Base-by-base conservation (phyloP, 2,329 filamentous ascomycete species). In the Talaromyces islandicus region DNA sequence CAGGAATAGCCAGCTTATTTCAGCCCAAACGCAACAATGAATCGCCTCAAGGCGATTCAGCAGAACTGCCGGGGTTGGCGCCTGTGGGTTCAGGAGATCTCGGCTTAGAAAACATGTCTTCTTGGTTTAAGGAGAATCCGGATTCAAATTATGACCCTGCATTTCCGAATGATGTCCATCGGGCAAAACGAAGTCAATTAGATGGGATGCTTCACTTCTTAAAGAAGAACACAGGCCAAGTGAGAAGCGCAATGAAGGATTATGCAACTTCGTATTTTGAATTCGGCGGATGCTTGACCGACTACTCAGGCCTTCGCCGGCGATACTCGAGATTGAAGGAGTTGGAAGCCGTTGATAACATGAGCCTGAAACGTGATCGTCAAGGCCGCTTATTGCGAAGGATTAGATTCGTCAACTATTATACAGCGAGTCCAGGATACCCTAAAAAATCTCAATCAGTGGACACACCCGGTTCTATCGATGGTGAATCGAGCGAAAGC, bases 391-490 rank as follows among this genome's bases (percentile, higher is more conserved):
- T 64, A 65, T 56, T 66, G 56, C 53, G 68, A 63, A 64, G 88
- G 57, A 84, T 94, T 11, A 83, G 91, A 17, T 96, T 96, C 68
- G 81, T 91, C 60, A 96, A 96, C 70, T 96, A 96, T 71, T 96
- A 93, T 70, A 96, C 92, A 1, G 83, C 89, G n/a, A 92, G 89
- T 65, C 88, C 88, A 10, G 92, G 92, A 21, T 62, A 57, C 35
- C 60, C 60, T 25, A 62, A 55, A 27, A 56, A 57, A 27, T 54
- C 46, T 7, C 55, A 54, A 10, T 38, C 51, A 6, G 29, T 17
- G 24, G 50, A 35, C 14, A 17, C 48, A n/a, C 14, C 48, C 2
- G 19, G 24, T 11, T 30, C 21, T 25, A 29, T 27, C 6, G 10
- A 52, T 17, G 24, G 10, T 17, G 25, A 52, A 30, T 17, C 48